Conservation (phyloP, 352 stramenopile species). For the Saprolegnia parasitica region DNA sequence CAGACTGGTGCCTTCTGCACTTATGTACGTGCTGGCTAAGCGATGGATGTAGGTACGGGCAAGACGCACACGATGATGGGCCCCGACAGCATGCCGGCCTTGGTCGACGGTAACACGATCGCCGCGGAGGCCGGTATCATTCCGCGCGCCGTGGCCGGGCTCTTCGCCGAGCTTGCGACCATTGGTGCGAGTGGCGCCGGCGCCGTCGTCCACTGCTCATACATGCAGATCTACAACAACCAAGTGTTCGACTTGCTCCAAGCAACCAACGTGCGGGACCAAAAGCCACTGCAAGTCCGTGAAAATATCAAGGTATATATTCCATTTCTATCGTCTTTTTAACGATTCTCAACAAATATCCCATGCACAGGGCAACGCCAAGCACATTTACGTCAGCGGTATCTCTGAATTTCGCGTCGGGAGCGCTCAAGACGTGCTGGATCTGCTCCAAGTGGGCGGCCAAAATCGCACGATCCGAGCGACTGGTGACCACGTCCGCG, state of each 20-base stretch:
- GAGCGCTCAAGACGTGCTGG: conserved; percentile 67
- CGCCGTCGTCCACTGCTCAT: conserved; percentile 80
- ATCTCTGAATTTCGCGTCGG: conserved; percentile 86
- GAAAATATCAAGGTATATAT: conserved; percentile 52
- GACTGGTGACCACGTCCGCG: conserved; percentile 33
- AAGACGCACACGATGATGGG: conserved; percentile 89
- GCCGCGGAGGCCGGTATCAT: conserved; percentile 56
- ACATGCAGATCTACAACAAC: conserved; percentile 91
- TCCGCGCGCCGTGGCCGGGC: conserved; percentile 68
- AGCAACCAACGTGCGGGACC: conserved; percentile 28
- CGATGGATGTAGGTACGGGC: conserved; percentile 42
- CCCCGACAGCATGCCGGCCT: not conserved
- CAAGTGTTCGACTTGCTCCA: conserved; percentile 72
- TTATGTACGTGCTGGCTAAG: not conserved
- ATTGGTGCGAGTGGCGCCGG: conserved; percentile 48
- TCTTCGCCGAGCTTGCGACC: conserved; percentile 71
- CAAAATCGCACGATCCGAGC: conserved; percentile 83
- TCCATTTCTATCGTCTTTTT: too few species aligned
- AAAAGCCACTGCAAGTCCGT: conserved; percentile 25
- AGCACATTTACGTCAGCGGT: conserved; percentile 87
- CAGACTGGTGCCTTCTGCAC: conserved; percentile 47
- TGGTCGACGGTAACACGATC: conserved; percentile 5
- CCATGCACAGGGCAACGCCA: conserved; percentile 71
- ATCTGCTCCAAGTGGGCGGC: conserved; percentile 70
- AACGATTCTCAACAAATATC: conserved; percentile 44